phyloP scores from a whole-genome alignment of 257 asterid genomes.

The Paraleonurus japonicus region DNA sequence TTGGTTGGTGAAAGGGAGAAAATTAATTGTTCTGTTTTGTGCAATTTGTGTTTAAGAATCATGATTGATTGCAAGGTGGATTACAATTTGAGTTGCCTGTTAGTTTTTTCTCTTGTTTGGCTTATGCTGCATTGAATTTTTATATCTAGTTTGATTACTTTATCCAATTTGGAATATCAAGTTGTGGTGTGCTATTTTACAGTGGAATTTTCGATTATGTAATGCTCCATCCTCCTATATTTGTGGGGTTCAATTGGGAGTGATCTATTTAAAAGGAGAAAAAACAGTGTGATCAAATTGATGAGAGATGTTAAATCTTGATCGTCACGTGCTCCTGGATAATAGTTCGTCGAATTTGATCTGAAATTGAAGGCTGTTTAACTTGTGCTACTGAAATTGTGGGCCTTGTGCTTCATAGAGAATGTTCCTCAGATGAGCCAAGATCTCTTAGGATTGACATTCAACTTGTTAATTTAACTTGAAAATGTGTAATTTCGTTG shows the following conservation, averaged over 20 bases:
- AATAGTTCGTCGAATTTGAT: not conserved
- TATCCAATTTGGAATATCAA: not conserved
- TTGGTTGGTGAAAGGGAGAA: not conserved
- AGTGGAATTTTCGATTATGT: not conserved
- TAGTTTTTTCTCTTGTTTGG: not conserved
- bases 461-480: no score
- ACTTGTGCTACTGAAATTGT: constrained; percentile 10
- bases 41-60: constrained; percentile 8
- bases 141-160: not conserved
- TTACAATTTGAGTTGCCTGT: constrained; percentile 18
- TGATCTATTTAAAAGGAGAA: not conserved
- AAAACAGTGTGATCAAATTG: not conserved
- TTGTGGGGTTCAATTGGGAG: not conserved
- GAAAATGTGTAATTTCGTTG: no score
- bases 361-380: not conserved
- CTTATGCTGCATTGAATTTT: constrained; percentile 6
- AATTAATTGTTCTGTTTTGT: not conserved
- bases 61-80: not conserved
- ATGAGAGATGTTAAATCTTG: not conserved
- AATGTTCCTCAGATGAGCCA: no score
- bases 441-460: no score
- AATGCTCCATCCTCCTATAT: not conserved
- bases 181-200: not conserved
- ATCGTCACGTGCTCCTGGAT: not conserved
- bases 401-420: not conserved